Evolutionary conservation across 306 rosid species (phyloP).

Genomic region (Myrica gale): DNA sequence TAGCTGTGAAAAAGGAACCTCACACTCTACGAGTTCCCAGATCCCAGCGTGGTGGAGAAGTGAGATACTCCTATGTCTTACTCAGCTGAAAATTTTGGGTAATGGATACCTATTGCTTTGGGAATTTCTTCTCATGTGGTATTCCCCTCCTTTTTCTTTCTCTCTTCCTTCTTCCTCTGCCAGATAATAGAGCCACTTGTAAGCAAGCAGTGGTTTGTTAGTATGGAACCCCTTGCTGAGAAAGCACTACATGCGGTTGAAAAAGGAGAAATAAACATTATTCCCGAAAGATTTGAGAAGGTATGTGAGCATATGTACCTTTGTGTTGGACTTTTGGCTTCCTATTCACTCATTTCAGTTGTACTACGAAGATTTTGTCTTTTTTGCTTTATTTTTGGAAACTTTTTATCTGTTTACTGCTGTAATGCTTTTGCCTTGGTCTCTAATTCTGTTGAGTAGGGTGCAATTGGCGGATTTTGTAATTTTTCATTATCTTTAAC

Average conservation of each 20-base stretch:
- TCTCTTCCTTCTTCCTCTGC: constrained; percentile 28
- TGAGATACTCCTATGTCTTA: constrained; percentile 37
- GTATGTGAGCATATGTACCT: constrained; percentile 32
- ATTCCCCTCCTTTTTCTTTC: not conserved
- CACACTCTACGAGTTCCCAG: constrained; percentile 92
- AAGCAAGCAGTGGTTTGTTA: constrained; percentile 98
- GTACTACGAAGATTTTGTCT: not conserved
- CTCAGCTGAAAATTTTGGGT: constrained; percentile 15
- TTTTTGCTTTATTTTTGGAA: not conserved
- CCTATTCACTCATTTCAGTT: not conserved
- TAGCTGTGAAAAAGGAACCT: constrained; percentile 82
- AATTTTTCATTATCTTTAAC: not conserved
- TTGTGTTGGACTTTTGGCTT: not conserved
- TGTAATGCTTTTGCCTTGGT: not conserved
- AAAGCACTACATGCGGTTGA: constrained; percentile 83
- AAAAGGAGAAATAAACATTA: constrained; percentile 72
- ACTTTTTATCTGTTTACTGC: not conserved
- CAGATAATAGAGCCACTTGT: constrained; percentile 95
- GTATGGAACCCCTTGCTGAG: constrained; percentile 91
- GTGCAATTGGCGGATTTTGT: not conserved
- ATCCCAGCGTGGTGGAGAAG: constrained; percentile 99
- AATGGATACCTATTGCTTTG: constrained; percentile 11
- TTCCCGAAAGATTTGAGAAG: constrained; percentile 96
- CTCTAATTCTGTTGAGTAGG: not conserved
- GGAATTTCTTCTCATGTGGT: constrained; percentile 7